These are phyloP conservation scores for Tolypocladium tundrense DNA, from an alignment of 2,329 filamentous ascomycete genomes.

Conservation along the genomic window DNA sequence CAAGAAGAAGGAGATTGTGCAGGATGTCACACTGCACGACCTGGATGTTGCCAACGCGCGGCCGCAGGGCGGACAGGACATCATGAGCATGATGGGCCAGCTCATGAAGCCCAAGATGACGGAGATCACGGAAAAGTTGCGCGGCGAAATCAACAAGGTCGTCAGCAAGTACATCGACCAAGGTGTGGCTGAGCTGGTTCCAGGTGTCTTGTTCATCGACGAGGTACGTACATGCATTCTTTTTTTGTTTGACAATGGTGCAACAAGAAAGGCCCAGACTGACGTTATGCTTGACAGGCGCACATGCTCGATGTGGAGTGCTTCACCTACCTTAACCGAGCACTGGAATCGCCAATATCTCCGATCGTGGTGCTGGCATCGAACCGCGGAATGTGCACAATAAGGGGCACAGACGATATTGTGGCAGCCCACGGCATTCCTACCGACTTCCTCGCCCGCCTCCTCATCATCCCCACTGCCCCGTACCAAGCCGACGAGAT, in stretches of 20 bases:
- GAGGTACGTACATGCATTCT: conserved; percentile 50
- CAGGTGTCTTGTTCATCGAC: conserved; percentile 95
- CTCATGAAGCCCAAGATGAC: conserved; percentile 99
- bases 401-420: conserved; percentile 76
- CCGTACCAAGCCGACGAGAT: conserved; percentile 85
- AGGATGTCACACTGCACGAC: conserved; percentile 95
- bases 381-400: conserved; percentile 87
- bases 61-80: conserved; percentile 94
- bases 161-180: conserved; percentile 99
- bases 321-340: conserved; percentile 97
- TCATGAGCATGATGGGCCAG: conserved; percentile 99
- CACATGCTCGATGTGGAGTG: conserved; percentile 99
- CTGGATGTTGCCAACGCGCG: conserved; percentile 91
- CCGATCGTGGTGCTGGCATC: conserved; percentile 97
- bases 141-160: conserved; percentile 96
- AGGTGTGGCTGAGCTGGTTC: conserved; percentile 94
- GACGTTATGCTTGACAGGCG: conserved; percentile 45
- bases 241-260: not conserved
- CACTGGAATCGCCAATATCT: conserved; percentile 88
- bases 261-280: not conserved
- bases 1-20: conserved; percentile 99
- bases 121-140: conserved; percentile 95
- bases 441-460: conserved; percentile 81
- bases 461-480: conserved; percentile 92
- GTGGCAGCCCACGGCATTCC: conserved; percentile 88